Evolutionary conservation across 768 basidiomycete genomes (phyloP).

Genomic region (Melanogaster broomeanus): DNA sequence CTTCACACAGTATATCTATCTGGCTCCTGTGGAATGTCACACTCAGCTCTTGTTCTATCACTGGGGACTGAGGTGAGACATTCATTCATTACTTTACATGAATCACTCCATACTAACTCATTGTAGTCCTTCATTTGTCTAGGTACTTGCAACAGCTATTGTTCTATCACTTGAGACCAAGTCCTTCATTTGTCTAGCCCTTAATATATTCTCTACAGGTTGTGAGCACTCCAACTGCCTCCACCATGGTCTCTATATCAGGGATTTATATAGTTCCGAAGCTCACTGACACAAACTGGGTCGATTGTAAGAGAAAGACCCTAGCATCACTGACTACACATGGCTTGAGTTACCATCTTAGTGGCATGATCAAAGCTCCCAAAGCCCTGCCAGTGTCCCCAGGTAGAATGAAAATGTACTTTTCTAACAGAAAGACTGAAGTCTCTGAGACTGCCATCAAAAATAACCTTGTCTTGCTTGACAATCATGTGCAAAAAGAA

Average conservation of each 20-base stretch:
- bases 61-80: no score
- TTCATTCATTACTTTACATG: no score
- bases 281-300: conserved; percentile 5
- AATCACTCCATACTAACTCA: no score
- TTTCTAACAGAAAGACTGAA: neutral
- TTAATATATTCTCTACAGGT: neutral
- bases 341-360: neutral
- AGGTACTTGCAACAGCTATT: no score
- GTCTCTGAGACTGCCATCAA: neutral
- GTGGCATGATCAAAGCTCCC: neutral
- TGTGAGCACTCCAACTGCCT: neutral
- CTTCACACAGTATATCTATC: no score
- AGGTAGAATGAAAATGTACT: neutral
- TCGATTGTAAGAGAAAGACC: conserved; percentile 2
- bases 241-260: neutral
- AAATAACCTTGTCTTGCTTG: neutral
- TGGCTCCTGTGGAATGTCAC: no score
- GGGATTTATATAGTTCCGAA: conserved; percentile 3
- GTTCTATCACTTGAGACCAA: no score
- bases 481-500: neutral
- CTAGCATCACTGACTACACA: neutral
- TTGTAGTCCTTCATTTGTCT: no score
- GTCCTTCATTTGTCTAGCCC: no score
- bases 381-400: neutral
- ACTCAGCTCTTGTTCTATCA: no score